Base-by-base conservation (phyloP, 768 basidiomycete genomes). In the Naganishia vaughanmartiniae region DNA sequence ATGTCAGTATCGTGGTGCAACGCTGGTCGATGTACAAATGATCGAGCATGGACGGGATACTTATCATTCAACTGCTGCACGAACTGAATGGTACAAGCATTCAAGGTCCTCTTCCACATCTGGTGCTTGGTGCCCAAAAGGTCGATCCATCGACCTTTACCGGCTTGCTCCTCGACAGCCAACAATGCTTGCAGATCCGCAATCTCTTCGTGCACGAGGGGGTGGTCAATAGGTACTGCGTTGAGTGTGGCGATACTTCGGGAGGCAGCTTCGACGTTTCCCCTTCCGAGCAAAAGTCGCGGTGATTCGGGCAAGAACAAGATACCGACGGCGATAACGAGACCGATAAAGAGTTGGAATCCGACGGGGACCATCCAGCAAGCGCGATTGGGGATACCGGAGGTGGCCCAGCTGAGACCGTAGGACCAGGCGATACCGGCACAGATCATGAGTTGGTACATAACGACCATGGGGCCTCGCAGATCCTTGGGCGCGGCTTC, bases 1-100 rank as follows among this genome's bases (percentile, higher is more conserved):
- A n/a, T n/a, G n/a, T n/a, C n/a, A n/a, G n/a, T n/a, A n/a, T n/a
- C n/a, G n/a, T n/a, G n/a, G n/a, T n/a, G n/a, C n/a, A n/a, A n/a
- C n/a, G n/a, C n/a, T n/a, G n/a, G n/a, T n/a, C n/a, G n/a, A n/a
- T n/a, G n/a, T n/a, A n/a, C n/a, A n/a, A n/a, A n/a, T n/a, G n/a
- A n/a, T n/a, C n/a, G n/a, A n/a, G n/a, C n/a, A n/a, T n/a, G n/a
- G n/a, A n/a, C n/a, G n/a, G n/a, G n/a, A n/a, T n/a, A n/a, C 79
- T 91, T 89, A 17, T 89, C 89, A 70, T 90, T 89, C 34, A 91
- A 80, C 74, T 91, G 89, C 73, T 91, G 89, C 65, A 91, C 87
- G 76, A 90, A 90, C 71, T 76, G 74, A 31, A 78, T 66, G 72
- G 74, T 73, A 42, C 75, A 75, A 1, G 70, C 74, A 53, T 74